A percentile compares a stretch with the other conserved stretches of the same genome.
Evolutionary conservation across 331 rosid genomes (phyloP).

Genomic region (Quercus tomentella): DNA sequence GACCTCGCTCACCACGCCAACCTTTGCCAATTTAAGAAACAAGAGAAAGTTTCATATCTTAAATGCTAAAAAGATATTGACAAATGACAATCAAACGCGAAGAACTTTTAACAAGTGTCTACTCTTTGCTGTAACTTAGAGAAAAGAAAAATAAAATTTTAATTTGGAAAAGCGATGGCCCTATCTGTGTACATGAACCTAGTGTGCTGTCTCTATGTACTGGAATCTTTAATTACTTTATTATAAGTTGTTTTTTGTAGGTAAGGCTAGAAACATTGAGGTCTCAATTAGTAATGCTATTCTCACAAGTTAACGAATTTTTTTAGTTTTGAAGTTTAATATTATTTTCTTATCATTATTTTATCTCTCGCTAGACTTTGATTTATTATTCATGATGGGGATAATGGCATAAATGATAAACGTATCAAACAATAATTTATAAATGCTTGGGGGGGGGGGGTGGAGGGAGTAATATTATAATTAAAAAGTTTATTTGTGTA

Average conservation of each 20-base stretch:
- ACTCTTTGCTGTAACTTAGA: too few relatives aligned
- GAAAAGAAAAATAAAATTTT: not conserved
- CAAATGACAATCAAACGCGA: not conserved
- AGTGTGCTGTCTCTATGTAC: conserved; percentile 21
- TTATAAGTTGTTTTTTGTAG: not conserved
- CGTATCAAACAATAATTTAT: not conserved
- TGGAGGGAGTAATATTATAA: too few relatives aligned
- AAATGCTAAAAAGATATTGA: not conserved
- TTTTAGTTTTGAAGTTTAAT: not conserved
- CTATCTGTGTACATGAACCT: conserved; percentile 42
- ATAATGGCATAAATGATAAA: not conserved
- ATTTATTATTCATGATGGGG: not conserved
- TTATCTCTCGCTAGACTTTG: not conserved
- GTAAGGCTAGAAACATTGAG: not conserved
- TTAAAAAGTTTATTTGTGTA: too few relatives aligned
- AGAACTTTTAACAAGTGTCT: not conserved
- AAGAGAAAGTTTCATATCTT: not conserved
- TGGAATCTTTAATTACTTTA: conserved; percentile 31
- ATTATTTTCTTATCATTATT: not conserved
- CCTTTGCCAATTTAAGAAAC: not conserved
- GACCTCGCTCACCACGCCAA: not conserved
- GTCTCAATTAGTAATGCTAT: not conserved
- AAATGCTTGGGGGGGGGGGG: too few relatives aligned
- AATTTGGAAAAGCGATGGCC: not conserved
- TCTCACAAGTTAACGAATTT: not conserved